These are phyloP conservation scores for Rhododendron mucronatum DNA, from an alignment of 148 eudicot genomes.

Conservation along the genomic window DNA sequence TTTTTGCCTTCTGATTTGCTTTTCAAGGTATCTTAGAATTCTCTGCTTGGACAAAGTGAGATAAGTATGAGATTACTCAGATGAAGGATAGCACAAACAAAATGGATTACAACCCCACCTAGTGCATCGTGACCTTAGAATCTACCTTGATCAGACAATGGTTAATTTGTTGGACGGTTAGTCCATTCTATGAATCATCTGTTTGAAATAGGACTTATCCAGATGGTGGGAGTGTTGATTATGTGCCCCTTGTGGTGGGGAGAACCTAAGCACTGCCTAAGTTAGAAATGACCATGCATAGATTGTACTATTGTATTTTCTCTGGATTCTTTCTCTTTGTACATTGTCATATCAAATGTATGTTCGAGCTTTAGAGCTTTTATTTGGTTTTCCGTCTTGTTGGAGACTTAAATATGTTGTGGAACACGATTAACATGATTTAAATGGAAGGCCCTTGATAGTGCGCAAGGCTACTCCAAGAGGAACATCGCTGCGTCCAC, in stretches of 20 bases:
- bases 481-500: constrained; percentile 58
- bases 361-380: neutral
- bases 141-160: neutral
- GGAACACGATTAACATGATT: constrained; percentile 34
- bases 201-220: neutral
- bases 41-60: neutral
- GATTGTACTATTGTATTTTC: neutral
- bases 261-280: neutral
- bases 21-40: too few relatives aligned
- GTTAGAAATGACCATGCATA: neutral
- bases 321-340: neutral
- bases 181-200: neutral
- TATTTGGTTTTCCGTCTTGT: neutral
- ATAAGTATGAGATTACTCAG: neutral
- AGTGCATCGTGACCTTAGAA: neutral
- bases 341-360: neutral
- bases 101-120: neutral
- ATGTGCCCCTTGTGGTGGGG: neutral
- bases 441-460: constrained; percentile 57
- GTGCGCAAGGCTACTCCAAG: constrained; percentile 91
- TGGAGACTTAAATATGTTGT: constrained; percentile 7
- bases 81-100: neutral
- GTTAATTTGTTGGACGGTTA: neutral
- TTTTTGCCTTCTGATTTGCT: too few relatives aligned
- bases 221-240: neutral